Conservation (phyloP, 2,329 filamentous ascomycete genomes). For the Ascocoryne sarcoides region DNA sequence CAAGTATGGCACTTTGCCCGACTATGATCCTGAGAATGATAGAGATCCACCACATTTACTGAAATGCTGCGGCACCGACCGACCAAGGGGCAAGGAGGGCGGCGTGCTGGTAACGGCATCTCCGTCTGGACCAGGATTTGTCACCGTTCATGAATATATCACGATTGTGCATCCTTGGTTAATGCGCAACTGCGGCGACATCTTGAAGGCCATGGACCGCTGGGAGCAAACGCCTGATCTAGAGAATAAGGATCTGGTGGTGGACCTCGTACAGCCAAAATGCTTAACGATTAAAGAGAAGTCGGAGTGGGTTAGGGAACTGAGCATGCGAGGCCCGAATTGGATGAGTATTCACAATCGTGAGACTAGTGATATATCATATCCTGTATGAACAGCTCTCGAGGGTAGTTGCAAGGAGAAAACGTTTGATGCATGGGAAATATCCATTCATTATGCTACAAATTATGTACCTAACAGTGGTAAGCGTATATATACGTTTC, state of each 20-base stretch:
- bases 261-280: slow-evolving; percentile 3
- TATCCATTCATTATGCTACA: slow-evolving; percentile 6
- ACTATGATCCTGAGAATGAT: slow-evolving; percentile 4
- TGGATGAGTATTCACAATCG: slow-evolving; percentile 4
- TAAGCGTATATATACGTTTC: slow-evolving; percentile 2
- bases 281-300: slow-evolving; percentile 7
- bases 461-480: slow-evolving; percentile 5
- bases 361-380: slow-evolving; percentile 3
- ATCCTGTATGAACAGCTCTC: slow-evolving; percentile 4
- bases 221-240: slow-evolving; percentile 3
- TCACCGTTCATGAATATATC: slow-evolving; percentile 23
- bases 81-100: slow-evolving; percentile 17
- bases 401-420: slow-evolving; percentile 5
- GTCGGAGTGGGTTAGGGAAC: slow-evolving; percentile 6
- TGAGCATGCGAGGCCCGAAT: slow-evolving; percentile 2
- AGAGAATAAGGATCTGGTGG: slow-evolving; percentile 5
- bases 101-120: slow-evolving; percentile 20
- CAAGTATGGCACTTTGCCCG: slow-evolving; percentile 5
- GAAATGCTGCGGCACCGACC: slow-evolving; percentile 21
- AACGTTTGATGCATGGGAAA: slow-evolving; percentile 4
- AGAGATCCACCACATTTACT: not conserved
- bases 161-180: slow-evolving; percentile 25
- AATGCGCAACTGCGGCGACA: slow-evolving; percentile 14
- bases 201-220: slow-evolving; percentile 5
- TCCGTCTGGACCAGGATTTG: slow-evolving; percentile 15